Percentiles rank a stretch among this genome's conserved stretches.
Evolutionary conservation across 2,329 filamentous ascomycete genomes (phyloP).

Genomic region (Fusarium avenaceum): DNA sequence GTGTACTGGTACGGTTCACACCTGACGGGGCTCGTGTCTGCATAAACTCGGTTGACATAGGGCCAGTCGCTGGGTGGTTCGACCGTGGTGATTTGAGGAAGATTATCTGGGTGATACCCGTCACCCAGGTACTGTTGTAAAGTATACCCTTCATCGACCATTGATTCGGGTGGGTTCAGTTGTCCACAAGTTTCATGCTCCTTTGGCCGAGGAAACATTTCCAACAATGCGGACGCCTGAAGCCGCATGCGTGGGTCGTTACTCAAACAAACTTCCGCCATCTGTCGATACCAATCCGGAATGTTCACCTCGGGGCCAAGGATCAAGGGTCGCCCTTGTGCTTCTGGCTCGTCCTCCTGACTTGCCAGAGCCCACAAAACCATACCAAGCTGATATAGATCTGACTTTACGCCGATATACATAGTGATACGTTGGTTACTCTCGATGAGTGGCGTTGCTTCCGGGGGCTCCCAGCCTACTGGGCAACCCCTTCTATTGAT

Average conservation of each 20-base stretch:
- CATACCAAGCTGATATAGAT: conserved; percentile 97
- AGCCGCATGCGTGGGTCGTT: conserved; percentile 78
- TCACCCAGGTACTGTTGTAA: conserved; percentile 58
- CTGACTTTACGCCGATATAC: conserved; percentile 98
- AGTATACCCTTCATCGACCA: conserved; percentile 58
- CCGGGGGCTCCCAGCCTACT: conserved; percentile 96
- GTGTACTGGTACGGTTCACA: conserved; percentile 62
- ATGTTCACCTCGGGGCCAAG: conserved; percentile 71
- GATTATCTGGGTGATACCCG: conserved; percentile 52
- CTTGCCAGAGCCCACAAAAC: conserved; percentile 92
- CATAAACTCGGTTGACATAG: conserved; percentile 56
- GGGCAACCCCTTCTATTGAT: conserved; percentile 98
- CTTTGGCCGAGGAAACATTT: conserved; percentile 70
- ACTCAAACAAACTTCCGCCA: conserved; percentile 83
- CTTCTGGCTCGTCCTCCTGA: conserved; percentile 90
- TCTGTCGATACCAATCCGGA: conserved; percentile 81
- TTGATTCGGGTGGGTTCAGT: conserved; percentile 52
- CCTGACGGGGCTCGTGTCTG: conserved; percentile 53
- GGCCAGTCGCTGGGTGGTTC: conserved; percentile 61
- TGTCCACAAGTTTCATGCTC: conserved; percentile 29
- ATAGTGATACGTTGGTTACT: conserved; percentile 92
- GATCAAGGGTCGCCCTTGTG: conserved; percentile 77
- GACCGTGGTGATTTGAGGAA: conserved; percentile 57
- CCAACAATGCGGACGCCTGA: conserved; percentile 79
- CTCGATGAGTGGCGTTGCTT: conserved; percentile 86